Percentiles rank a stretch among this genome's conserved stretches.
phyloP scores from a whole-genome alignment of 2,329 filamentous ascomycete species.

The Zymoseptoria tritici region DNA sequence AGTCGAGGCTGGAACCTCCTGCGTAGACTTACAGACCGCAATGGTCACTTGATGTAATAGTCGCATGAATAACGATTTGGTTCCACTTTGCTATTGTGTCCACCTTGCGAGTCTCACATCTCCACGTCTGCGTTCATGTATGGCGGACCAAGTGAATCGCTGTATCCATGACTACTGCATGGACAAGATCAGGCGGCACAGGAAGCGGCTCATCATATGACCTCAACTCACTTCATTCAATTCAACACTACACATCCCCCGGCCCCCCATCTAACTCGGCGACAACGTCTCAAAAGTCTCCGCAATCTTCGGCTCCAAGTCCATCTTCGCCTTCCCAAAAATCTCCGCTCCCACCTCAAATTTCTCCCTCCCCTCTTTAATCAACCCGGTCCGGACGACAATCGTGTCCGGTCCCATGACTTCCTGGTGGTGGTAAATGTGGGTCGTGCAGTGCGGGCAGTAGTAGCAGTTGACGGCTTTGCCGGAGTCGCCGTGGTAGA shows the following conservation, averaged over 20 bases:
- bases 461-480: conserved; percentile 44
- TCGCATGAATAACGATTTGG: neutral
- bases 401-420: conserved; percentile 45
- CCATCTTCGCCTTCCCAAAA: conserved; percentile 45
- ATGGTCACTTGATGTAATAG: neutral
- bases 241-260: too few relatives aligned
- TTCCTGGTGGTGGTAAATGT: conserved; percentile 50
- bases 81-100: neutral
- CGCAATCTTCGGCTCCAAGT: conserved; percentile 48
- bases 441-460: conserved; percentile 50
- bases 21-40: neutral
- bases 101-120: neutral
- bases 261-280: conserved; percentile 31
- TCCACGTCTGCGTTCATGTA: too few relatives aligned
- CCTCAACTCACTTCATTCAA: too few relatives aligned
- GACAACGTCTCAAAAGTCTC: conserved; percentile 40
- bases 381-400: conserved; percentile 45
- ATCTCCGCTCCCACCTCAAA: conserved; percentile 49
- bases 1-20: neutral
- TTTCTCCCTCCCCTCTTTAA: conserved; percentile 39
- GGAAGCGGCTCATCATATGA: too few relatives aligned
- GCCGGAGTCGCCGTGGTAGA: conserved; percentile 26
- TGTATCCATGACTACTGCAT: too few relatives aligned
- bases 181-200: too few relatives aligned
- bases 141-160: too few relatives aligned